phyloP scores from a whole-genome alignment of 176 grass and related monocot genomes.

The Aegilops speltoides region DNA sequence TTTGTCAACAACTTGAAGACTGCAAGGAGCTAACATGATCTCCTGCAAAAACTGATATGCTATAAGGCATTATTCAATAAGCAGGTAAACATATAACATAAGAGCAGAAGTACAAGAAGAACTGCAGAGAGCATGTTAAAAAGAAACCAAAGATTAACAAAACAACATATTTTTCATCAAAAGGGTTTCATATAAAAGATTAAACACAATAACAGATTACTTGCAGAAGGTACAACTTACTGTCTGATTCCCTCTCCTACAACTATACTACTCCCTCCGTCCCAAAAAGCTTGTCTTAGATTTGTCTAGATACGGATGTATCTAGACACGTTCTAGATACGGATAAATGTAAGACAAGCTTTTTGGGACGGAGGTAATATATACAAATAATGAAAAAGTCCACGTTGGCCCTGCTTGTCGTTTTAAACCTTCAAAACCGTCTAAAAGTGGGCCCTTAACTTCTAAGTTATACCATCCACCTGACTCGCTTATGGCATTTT shows the following conservation, averaged over 20 bases:
- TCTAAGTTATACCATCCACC: not conserved
- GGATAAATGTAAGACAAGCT: too few species aligned
- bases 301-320: too few species aligned
- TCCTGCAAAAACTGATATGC: not conserved
- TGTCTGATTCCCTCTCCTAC: not conserved
- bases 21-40: slow-evolving; percentile 19
- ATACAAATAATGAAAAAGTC: not conserved
- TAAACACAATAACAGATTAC: not conserved
- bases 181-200: not conserved
- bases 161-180: slow-evolving; percentile 6
- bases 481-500: not conserved
- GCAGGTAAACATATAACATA: slow-evolving; percentile 22
- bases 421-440: not conserved
- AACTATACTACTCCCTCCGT: not conserved
- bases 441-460: not conserved
- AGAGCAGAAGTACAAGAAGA: slow-evolving; percentile 4
- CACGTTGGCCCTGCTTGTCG: not conserved
- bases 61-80: not conserved
- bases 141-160: not conserved
- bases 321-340: too few species aligned
- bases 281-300: too few species aligned
- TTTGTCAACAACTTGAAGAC: slow-evolving; percentile 24
- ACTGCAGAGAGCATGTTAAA: slow-evolving; percentile 12
- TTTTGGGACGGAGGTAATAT: not conserved
- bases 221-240: not conserved